Percentiles rank a stretch among this genome's conserved stretches.
Evolutionary conservation across 768 basidiomycete genomes (phyloP).

Genomic region (Leccinum broughii): DNA sequence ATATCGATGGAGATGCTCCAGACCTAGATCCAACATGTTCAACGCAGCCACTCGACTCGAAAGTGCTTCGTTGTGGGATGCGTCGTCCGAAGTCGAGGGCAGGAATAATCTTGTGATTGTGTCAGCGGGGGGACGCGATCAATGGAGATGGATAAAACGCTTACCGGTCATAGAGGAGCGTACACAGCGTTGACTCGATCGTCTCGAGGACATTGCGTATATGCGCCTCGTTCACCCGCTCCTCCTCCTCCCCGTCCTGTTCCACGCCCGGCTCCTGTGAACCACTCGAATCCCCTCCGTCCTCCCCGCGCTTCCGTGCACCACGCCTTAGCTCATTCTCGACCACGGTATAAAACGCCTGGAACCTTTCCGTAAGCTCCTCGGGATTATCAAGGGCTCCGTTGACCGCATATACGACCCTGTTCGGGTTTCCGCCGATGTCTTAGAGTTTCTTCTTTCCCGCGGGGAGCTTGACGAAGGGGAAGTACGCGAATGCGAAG

Average conservation of each 20-base stretch:
- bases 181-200: conserved; percentile 72
- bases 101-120: conserved; percentile 63
- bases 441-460: conserved; percentile 35
- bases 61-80: conserved; percentile 86
- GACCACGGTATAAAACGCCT: conserved; percentile 67
- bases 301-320: conserved; percentile 11
- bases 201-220: conserved; percentile 65
- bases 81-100: conserved; percentile 72
- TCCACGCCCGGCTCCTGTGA: conserved; percentile 15
- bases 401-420: conserved; percentile 42
- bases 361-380: conserved; percentile 56
- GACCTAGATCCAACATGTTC: conserved; percentile 83
- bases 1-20: conserved; percentile 86
- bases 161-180: conserved; percentile 83
- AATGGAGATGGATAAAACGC: not conserved
- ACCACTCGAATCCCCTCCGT: conserved; percentile 8
- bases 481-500: conserved; percentile 55
- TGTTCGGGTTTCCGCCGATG: conserved; percentile 25
- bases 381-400: conserved; percentile 45
- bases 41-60: conserved; percentile 88
- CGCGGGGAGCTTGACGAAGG: conserved; percentile 46
- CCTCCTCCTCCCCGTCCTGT: conserved; percentile 25
- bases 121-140: not conserved
- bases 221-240: conserved; percentile 43
- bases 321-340: conserved; percentile 59